Base-by-base conservation (phyloP, 2,329 filamentous ascomycete genomes). In the Pseudofabraea citricarpa region DNA sequence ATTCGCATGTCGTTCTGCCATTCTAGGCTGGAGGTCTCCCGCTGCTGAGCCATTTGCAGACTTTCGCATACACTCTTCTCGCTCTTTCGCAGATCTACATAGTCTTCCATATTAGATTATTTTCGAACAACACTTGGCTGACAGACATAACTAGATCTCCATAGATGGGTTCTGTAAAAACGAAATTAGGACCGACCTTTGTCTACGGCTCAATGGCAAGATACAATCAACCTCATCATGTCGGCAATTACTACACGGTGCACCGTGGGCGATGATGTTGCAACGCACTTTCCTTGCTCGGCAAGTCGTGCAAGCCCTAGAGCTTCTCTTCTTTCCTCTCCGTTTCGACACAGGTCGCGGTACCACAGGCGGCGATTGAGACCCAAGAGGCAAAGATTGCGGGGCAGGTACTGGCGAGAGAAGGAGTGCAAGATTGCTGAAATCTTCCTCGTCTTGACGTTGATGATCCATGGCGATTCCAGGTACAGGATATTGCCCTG, bases 201-300 rank as follows among this genome's bases (percentile, higher is more conserved):
- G 44, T 38, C 45, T 42, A 4, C 45, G 33, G 32, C 40, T 47
- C n/a, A 49, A 23, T 23, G 47, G 47, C 10, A 50, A 21, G 35
- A 45, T 44, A 33, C 47, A 50, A 2, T 47, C 47, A 29, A 47
- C 36, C 36, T 47, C 47, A 27, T 50, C 45, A 43, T 50, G 47
- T 8, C 38, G 24, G 31, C 47, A 50, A 41, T 50, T 50, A 12
- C 38, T 42, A 39, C 47, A 50, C 8, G 47, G 47, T 9, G 45
- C 40, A 8, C 47, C 47, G 45, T 45, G 41, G 4, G 40, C 39
- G 5, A 47, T 20, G 20, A 50, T 41, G 23, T 50, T 45, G 26
- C 47, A 50, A 15, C 47, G 40, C 16, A 50, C 47, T 36, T 50
- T 50, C 19, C 47, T 42, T 16, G 40, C 15, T 33, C 47, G 46